phyloP scores from a whole-genome alignment of 2,329 filamentous ascomycete species.

The Amauroascus niger region DNA sequence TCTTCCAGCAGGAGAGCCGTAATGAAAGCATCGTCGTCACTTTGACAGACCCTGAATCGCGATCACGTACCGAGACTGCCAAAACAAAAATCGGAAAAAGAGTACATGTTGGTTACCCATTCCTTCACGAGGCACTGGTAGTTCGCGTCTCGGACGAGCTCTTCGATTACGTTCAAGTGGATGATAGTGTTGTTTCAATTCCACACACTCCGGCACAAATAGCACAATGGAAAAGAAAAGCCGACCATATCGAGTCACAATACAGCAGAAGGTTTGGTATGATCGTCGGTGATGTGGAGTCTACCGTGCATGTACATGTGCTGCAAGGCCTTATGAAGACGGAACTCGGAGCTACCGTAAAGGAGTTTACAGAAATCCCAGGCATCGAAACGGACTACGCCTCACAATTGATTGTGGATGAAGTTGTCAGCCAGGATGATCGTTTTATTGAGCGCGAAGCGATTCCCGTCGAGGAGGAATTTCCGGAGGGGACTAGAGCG shows the following conservation, averaged over 20 bases:
- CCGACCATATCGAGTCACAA: conserved; percentile 68
- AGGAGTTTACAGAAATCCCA: conserved; percentile 79
- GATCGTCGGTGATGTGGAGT: conserved; percentile 75
- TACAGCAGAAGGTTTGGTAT: conserved; percentile 90
- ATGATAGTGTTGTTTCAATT: conserved; percentile 55
- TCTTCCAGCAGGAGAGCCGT: conserved; percentile 90
- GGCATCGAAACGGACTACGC: conserved; percentile 84
- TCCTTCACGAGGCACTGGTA: conserved; percentile 87
- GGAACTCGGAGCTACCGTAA: conserved; percentile 79
- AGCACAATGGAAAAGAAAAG: conserved; percentile 73
- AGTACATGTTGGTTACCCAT: conserved; percentile 89
- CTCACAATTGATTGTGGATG: conserved; percentile 80
- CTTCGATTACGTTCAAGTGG: conserved; percentile 70
- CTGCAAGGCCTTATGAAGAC: conserved; percentile 84
- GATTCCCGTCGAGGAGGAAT: conserved; percentile 84
- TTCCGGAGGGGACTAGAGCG: conserved; percentile 67
- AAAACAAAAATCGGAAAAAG: conserved; percentile 72
- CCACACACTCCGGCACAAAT: conserved; percentile 70
- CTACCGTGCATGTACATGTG: conserved; percentile 85
- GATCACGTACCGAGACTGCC: conserved; percentile 61
- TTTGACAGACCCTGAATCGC: conserved; percentile 61
- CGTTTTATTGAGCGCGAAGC: conserved; percentile 86
- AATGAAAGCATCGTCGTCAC: conserved; percentile 96
- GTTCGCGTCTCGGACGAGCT: conserved; percentile 83
- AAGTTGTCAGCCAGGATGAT: conserved; percentile 80